phyloP scores from a whole-genome alignment of 169 alveolate genomes.

The Cardiosporidium cionae region DNA sequence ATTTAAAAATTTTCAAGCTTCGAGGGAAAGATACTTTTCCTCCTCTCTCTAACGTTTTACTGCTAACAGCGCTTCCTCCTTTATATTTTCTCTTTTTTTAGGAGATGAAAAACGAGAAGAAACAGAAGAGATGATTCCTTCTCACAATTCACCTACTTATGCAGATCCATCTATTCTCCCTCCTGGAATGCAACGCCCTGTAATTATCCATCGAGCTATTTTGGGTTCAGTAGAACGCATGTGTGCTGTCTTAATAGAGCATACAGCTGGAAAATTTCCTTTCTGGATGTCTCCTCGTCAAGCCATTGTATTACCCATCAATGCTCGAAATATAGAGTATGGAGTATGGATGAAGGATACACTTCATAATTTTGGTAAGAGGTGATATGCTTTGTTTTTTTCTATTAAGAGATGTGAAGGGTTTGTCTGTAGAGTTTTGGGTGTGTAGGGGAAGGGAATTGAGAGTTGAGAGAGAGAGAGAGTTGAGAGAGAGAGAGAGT shows the following conservation, averaged over 20 bases:
- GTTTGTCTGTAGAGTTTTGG: background rate
- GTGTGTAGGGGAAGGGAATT: background rate
- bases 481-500: background rate
- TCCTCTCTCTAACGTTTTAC: no score
- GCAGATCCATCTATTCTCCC: conserved; percentile 9
- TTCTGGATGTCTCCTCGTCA: conserved; percentile 98
- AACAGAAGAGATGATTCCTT: no score
- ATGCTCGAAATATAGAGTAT: conserved; percentile 78
- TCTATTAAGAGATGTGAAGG: conserved; percentile 1
- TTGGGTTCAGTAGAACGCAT: conserved; percentile 77
- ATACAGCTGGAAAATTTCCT: conserved; percentile 97
- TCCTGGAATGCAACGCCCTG: conserved; percentile 92
- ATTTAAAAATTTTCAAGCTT: no score
- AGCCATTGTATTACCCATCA: conserved; percentile 84
- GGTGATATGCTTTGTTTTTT: background rate
- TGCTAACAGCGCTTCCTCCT: no score
- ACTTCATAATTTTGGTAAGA: conserved; percentile 46
- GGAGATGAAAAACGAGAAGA: no score
- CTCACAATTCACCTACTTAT: no score
- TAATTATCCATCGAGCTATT: conserved; percentile 98
- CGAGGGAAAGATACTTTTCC: no score
- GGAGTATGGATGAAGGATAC: conserved; percentile 67
- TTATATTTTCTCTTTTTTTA: no score
- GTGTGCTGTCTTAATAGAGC: conserved; percentile 70
- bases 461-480: background rate